These are phyloP conservation scores for Clausena lansium DNA, from an alignment of 345 rosid genomes.

Conservation along the genomic window DNA sequence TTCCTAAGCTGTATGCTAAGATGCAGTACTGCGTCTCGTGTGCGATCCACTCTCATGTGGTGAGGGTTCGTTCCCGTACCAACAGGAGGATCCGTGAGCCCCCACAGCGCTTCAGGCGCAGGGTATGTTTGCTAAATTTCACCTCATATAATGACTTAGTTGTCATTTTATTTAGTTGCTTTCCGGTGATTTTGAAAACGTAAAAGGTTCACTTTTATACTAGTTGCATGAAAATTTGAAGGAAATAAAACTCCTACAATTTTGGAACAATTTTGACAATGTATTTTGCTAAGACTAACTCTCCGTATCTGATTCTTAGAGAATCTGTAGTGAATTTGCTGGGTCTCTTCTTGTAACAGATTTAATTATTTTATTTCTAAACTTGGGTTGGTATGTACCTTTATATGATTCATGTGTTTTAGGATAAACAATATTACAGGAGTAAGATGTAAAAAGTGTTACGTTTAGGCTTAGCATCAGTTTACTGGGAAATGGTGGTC, in stretches of 20 bases:
- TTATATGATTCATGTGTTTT: neutral
- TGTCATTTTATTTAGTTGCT: neutral
- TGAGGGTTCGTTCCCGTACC: slow-evolving; percentile 78
- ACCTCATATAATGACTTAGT: neutral
- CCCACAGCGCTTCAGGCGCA: slow-evolving; percentile 82
- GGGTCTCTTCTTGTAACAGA: no score
- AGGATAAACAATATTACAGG: neutral
- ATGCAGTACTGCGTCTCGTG: slow-evolving; percentile 91
- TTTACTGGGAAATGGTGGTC: neutral
- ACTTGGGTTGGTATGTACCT: neutral
- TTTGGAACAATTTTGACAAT: neutral
- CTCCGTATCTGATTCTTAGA: neutral
- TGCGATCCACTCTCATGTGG: slow-evolving; percentile 97
- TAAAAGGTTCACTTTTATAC: no score
- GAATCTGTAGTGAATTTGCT: neutral
- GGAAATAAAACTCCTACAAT: neutral
- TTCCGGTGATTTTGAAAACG: neutral
- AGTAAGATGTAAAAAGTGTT: neutral
- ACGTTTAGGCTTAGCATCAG: neutral
- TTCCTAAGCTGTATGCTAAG: slow-evolving; percentile 80
- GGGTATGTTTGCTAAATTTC: slow-evolving; percentile 37
- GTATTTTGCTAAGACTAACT: neutral
- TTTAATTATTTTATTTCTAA: no score
- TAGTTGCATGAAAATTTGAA: no score
- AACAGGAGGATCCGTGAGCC: slow-evolving; percentile 82